Conservation (phyloP, 768 basidiomycete species). For the Russula dissimulans region DNA sequence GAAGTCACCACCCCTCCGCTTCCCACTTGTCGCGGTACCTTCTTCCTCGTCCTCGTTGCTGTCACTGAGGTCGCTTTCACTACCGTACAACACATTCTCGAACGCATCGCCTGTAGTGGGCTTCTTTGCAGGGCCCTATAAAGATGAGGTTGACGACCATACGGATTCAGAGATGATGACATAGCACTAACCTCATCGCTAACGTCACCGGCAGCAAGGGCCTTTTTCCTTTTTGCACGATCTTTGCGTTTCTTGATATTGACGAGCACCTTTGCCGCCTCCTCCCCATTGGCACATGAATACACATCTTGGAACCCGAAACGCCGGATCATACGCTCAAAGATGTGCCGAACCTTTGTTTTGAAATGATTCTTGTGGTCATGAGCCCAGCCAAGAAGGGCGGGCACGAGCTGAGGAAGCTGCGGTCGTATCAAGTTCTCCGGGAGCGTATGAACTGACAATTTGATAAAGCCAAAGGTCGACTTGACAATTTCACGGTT, state of each 20-base stretch:
- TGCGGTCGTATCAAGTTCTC: conserved; percentile 65
- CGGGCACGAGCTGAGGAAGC: conserved; percentile 69
- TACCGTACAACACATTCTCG: conserved; percentile 94
- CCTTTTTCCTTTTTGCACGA: conserved; percentile 82
- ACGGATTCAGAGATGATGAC: background rate
- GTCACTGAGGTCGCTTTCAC: conserved; percentile 82
- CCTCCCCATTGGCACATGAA: conserved; percentile 62
- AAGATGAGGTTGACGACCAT: background rate
- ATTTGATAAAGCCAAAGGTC: conserved; percentile 88
- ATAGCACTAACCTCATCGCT: conserved; percentile 46
- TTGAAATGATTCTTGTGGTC: conserved; percentile 99
- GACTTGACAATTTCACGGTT: conserved; percentile 99
- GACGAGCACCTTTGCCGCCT: conserved; percentile 78
- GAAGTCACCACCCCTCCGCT: conserved; percentile 30
- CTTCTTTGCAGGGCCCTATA: conserved; percentile 35
- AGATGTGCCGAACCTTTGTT: conserved; percentile 90
- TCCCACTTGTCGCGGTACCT: conserved; percentile 30
- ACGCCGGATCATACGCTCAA: conserved; percentile 88
- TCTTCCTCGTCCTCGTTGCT: conserved; percentile 49
- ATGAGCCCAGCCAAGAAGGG: conserved; percentile 84
- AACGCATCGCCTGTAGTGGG: conserved; percentile 71
- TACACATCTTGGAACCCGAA: conserved; percentile 85
- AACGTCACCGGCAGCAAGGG: conserved; percentile 41
- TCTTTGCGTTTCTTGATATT: conserved; percentile 97
- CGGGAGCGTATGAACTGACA: conserved; percentile 80